Percentiles rank a stretch among this genome's conserved stretches.
Evolutionary conservation across 2,329 filamentous ascomycete species (phyloP).

Genomic region (Aspergillus floridensis): DNA sequence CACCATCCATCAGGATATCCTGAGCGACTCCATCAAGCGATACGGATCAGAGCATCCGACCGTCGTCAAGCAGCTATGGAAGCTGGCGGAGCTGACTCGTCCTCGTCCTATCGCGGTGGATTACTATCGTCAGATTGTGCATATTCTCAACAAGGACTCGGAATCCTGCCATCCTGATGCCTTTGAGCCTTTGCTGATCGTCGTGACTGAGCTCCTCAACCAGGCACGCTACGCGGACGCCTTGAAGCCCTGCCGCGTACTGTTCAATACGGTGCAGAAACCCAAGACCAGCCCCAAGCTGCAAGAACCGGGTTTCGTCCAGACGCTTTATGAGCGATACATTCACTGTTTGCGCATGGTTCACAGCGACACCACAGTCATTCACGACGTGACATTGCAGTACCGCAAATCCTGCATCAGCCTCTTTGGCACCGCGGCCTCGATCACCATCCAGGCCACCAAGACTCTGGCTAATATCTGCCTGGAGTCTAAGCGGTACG

Average conservation of each 20-base stretch:
- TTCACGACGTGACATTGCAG: conserved; percentile 36
- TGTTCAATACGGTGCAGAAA: conserved; percentile 37
- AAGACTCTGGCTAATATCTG: conserved; percentile 37
- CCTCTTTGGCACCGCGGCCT: conserved; percentile 34
- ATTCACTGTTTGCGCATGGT: conserved; percentile 33
- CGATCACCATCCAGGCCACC: conserved; percentile 38
- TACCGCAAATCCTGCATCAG: conserved; percentile 35
- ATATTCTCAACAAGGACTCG: conserved; percentile 36
- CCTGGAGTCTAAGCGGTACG: conserved; percentile 35
- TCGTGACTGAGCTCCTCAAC: conserved; percentile 38
- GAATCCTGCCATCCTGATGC: conserved; percentile 36
- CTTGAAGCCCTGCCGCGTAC: conserved; percentile 29
- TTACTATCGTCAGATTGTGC: conserved; percentile 39
- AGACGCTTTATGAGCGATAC: conserved; percentile 34
- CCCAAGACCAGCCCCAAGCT: conserved; percentile 33
- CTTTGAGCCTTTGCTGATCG: conserved; percentile 37
- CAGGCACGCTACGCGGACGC: conserved; percentile 39
- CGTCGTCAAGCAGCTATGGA: conserved; percentile 38
- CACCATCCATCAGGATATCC: conserved; percentile 36
- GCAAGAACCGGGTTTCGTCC: conserved; percentile 33
- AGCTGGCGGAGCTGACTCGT: conserved; percentile 34
- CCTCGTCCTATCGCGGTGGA: conserved; percentile 35
- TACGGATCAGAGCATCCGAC: conserved; percentile 33
- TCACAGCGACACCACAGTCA: conserved; percentile 27
- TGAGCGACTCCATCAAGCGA: conserved; percentile 35